phyloP scores from a whole-genome alignment of 768 basidiomycete species.

The Lactarius hengduanensis region DNA sequence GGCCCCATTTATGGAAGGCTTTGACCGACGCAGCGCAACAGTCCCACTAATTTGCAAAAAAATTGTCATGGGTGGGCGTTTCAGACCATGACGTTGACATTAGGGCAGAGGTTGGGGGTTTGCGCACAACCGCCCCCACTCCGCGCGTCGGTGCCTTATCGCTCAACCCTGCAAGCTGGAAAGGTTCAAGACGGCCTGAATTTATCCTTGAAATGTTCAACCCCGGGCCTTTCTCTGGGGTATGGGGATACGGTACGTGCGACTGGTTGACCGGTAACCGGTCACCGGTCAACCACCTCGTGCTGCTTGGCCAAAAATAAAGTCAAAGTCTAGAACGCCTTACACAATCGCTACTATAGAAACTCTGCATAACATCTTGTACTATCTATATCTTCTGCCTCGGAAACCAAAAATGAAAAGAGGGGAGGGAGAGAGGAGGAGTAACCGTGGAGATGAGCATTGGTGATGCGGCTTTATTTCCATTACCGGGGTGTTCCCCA shows the following conservation, averaged over 20 bases:
- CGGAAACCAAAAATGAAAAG: neutral
- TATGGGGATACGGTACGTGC: neutral
- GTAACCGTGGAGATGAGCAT: conserved; percentile 1
- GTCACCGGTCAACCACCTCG: neutral
- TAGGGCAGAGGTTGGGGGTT: conserved; percentile 1
- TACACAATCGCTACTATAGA: neutral
- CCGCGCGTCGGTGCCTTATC: neutral
- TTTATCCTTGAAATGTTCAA: neutral
- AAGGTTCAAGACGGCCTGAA: neutral
- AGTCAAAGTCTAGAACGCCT: neutral
- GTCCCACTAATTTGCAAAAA: neutral
- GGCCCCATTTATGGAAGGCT: neutral
- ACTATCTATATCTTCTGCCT: neutral
- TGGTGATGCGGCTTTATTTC: neutral
- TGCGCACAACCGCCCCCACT: neutral
- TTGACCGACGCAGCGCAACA: neutral
- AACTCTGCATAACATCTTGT: neutral
- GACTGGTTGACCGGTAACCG: neutral
- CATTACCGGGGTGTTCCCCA: neutral
- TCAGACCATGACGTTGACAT: conserved; percentile 2
- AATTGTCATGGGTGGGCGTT: neutral
- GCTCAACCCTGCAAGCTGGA: neutral
- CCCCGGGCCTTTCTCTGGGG: neutral
- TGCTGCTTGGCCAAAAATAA: neutral
- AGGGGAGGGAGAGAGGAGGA: neutral